Percentiles rank a stretch among this genome's conserved stretches.
Conservation (phyloP, 1,139 yeast species). For the Hyphopichia fennica region DNA sequence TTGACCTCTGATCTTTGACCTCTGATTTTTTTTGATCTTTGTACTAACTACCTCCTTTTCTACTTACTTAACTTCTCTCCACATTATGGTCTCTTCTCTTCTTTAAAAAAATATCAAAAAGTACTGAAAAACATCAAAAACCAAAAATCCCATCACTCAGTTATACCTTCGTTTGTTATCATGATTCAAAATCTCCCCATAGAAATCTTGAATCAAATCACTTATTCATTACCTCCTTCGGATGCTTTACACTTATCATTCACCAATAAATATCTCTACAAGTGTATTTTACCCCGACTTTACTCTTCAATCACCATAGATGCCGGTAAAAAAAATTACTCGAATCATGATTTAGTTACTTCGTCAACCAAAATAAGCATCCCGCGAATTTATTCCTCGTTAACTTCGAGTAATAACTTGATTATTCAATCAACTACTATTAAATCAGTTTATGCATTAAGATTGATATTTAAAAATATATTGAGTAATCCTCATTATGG, state of each 20-base stretch:
- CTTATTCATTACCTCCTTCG: conserved; percentile 14
- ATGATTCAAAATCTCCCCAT: conserved; percentile 20
- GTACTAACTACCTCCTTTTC: too few relatives aligned
- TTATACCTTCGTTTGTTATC: background rate
- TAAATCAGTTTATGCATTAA: conserved; percentile 12
- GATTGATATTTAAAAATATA: conserved; percentile 19
- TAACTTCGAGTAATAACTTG: background rate
- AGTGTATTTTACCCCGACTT: conserved; percentile 16
- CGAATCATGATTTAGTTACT: background rate
- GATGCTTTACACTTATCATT: conserved; percentile 18
- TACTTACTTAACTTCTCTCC: too few relatives aligned
- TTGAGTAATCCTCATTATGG: conserved; percentile 12
- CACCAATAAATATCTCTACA: conserved; percentile 15
- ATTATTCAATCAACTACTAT: conserved; percentile 1
- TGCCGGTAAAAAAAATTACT: conserved; percentile 12
- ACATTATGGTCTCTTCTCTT: too few relatives aligned
- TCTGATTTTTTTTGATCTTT: too few relatives aligned
- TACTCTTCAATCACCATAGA: conserved; percentile 22
- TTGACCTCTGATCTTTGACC: too few relatives aligned
- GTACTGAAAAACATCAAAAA: too few relatives aligned
- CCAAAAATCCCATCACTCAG: too few relatives aligned
- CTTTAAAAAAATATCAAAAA: too few relatives aligned
- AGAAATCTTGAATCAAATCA: conserved; percentile 19
- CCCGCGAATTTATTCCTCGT: background rate
- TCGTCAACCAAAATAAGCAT: background rate